Base-by-base conservation (phyloP, 306 rosid species). In the Casuarina glauca region DNA sequence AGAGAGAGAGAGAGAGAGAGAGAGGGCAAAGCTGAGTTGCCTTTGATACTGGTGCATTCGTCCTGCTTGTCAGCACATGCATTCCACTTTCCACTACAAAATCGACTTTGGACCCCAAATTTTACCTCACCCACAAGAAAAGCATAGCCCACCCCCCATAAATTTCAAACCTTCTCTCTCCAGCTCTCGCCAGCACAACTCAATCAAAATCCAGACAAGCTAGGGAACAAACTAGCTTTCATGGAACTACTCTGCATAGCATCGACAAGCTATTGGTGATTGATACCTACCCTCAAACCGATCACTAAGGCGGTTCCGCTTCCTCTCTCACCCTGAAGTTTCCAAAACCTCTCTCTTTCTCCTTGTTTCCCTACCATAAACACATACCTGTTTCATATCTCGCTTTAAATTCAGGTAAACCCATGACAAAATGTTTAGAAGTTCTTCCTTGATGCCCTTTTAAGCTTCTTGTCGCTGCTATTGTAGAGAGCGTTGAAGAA, bases 61-160 rank as follows among this genome's bases (percentile, higher is more conserved):
- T 70, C 89, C 88, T 92, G 77, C 94, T 89, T 88, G 96, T 94
- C 91, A 84, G 91, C 98, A 92, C 98, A 92, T 95, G 98, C 97
- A 91, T 80, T 86, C 97, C 98, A 87, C 97, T 92, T 95, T 89
- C 93, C 84, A 84, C 89, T 83, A 89, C 93, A 91, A 88, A 90
- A 90, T 92, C 91, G 64, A 87, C 91, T 89, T 89, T 88, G 86
- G 90, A 88, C 95, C 96, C 93, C 91, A 85, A 86, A 69, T 82
- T 79, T 90, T 86, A 87, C 98, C 98, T 93, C 98, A 43, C 86
- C 86, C 73, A 32, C 98, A 96, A 93, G 99, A 89, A 96, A 96
- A 93, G 98, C 93, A 95, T 89, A 83, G 57, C 83, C 85, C 84
- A 74, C 61, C 82, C 54, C 76, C 78, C 90, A 83, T 91, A 87